These are phyloP conservation scores for Thermoascus crustaceus DNA, from an alignment of 2,329 filamentous ascomycete genomes.

Conservation along the genomic window DNA sequence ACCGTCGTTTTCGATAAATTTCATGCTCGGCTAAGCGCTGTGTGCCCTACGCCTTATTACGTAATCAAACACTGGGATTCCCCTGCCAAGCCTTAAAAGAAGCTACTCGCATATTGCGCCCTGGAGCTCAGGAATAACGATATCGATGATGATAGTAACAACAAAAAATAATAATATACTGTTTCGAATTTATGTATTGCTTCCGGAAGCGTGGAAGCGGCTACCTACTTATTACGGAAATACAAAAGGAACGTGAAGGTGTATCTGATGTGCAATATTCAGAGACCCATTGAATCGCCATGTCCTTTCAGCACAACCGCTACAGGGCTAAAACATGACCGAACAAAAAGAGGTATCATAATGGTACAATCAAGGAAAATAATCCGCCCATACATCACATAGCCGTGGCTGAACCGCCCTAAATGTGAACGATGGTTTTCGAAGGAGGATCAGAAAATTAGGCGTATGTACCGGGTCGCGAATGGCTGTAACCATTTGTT, in stretches of 20 bases:
- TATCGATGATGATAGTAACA: too few species aligned
- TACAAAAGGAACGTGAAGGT: neutral
- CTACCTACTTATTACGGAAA: neutral
- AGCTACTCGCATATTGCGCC: too few species aligned
- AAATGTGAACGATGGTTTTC: slow-evolving; percentile 7
- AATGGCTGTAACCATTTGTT: slow-evolving; percentile 28
- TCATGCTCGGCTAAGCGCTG: slow-evolving; percentile 20
- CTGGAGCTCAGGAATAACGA: too few species aligned
- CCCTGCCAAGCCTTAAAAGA: too few species aligned
- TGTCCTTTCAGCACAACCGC: slow-evolving; percentile 1
- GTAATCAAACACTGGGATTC: too few species aligned
- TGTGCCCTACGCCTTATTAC: slow-evolving; percentile 26
- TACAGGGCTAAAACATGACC: slow-evolving; percentile 1
- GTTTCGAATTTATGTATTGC: slow-evolving; percentile 4
- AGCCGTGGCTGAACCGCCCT: neutral
- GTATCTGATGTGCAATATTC: neutral
- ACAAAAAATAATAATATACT: too few species aligned
- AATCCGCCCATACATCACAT: slow-evolving; percentile 24
- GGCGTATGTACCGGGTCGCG: slow-evolving; percentile 34
- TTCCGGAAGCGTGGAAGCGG: neutral
- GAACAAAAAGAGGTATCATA: slow-evolving; percentile 32
- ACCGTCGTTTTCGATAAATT: slow-evolving; percentile 16
- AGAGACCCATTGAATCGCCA: slow-evolving; percentile 2
- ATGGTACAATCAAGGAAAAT: slow-evolving; percentile 31
- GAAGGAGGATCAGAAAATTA: slow-evolving; percentile 21